Conservation (phyloP, 176 grass and related monocot genomes). For the Calamus simplicifolius region DNA sequence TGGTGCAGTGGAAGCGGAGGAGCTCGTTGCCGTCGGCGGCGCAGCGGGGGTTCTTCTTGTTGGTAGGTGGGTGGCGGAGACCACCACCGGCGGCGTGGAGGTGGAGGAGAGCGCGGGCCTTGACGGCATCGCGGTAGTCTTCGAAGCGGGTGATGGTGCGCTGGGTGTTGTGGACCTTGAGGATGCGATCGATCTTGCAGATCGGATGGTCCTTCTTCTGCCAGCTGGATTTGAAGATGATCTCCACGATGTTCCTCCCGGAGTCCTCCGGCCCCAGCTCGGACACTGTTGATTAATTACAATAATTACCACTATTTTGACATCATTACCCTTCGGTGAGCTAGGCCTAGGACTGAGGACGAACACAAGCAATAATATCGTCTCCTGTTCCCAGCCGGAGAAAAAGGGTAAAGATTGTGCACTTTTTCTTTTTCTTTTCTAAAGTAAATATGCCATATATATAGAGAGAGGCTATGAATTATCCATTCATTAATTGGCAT, state of each 20-base stretch:
- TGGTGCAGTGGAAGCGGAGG: slow-evolving; percentile 74
- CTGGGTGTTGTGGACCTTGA: slow-evolving; percentile 65
- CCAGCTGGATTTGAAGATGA: slow-evolving; percentile 99
- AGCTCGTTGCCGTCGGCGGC: slow-evolving; percentile 97
- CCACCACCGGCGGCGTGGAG: slow-evolving; percentile 21
- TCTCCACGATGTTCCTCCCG: slow-evolving; percentile 90
- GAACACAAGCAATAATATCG: neutral
- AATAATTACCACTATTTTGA: slow-evolving; percentile 13
- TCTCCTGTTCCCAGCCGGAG: too few relatives aligned
- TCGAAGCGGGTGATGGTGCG: slow-evolving; percentile 89
- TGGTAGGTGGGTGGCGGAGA: neutral
- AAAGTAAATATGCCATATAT: too few relatives aligned
- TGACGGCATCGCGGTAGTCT: slow-evolving; percentile 75
- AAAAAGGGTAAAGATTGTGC: too few relatives aligned
- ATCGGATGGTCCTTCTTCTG: slow-evolving; percentile 59
- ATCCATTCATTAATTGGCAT: too few relatives aligned
- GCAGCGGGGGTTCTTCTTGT: slow-evolving; percentile 12
- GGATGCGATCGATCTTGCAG: slow-evolving; percentile 71
- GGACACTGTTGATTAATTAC: slow-evolving; percentile 59
- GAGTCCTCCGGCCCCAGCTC: slow-evolving; percentile 90
- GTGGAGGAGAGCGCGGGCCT: slow-evolving; percentile 26
- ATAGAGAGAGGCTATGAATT: too few relatives aligned
- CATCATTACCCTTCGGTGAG: too few relatives aligned
- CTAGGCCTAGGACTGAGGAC: too few relatives aligned
- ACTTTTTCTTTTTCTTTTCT: too few relatives aligned